These are phyloP conservation scores for Fermentozyma sake DNA, from an alignment of 1,139 yeast species.

Conservation along the genomic window DNA sequence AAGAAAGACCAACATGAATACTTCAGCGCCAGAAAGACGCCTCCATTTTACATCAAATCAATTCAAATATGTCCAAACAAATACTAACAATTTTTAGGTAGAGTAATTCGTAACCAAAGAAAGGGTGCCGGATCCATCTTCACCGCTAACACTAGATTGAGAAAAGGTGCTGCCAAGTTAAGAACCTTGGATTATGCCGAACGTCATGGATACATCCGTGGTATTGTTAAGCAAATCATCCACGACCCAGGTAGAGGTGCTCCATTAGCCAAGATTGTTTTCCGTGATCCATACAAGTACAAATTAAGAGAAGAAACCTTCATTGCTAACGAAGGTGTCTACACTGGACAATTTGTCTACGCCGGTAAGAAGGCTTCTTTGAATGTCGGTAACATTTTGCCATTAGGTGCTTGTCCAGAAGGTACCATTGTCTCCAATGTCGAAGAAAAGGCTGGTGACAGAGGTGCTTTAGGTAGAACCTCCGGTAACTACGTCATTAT, in stretches of 20 bases:
- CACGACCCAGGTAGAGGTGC: slow-evolving; percentile 99
- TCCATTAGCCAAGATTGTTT: slow-evolving; percentile 97
- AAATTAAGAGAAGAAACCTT: slow-evolving; percentile 97
- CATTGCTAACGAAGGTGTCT: slow-evolving; percentile 99
- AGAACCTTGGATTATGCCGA: slow-evolving; percentile 99
- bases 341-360: slow-evolving; percentile 98
- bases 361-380: slow-evolving; percentile 99
- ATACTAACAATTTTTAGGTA: slow-evolving; percentile 54
- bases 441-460: slow-evolving; percentile 99
- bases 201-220: slow-evolving; percentile 99
- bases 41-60: too few relatives aligned
- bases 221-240: slow-evolving; percentile 96
- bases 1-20: too few relatives aligned
- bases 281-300: slow-evolving; percentile 99
- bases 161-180: slow-evolving; percentile 99
- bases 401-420: slow-evolving; percentile 96
- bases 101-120: slow-evolving; percentile 99
- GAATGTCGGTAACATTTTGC: slow-evolving; percentile 96
- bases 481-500: slow-evolving; percentile 99
- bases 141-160: slow-evolving; percentile 99
- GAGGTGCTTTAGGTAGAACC: slow-evolving; percentile 99
- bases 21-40: too few relatives aligned
- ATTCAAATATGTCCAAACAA: too few relatives aligned
- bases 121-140: slow-evolving; percentile 99
- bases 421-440: slow-evolving; percentile 99